Conservation (phyloP, 2,329 filamentous ascomycete species). For the Diaporthe caulivora region DNA sequence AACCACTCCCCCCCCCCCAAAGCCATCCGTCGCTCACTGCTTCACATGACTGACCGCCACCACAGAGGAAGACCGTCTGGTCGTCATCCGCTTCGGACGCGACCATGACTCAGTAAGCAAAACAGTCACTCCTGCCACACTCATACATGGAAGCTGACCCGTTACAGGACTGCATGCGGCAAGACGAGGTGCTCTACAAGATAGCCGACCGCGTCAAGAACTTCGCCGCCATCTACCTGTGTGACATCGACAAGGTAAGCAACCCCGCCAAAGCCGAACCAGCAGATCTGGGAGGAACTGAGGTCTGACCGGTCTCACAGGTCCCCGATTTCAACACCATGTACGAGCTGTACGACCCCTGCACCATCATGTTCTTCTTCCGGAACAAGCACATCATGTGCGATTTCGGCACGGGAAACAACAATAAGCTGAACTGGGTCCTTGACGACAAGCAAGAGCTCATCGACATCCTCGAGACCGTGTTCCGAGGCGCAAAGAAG, state of each 20-base stretch:
- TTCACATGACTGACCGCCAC: background rate
- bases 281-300: no score
- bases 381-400: conserved; percentile 99
- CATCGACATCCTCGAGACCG: conserved; percentile 98
- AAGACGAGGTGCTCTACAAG: conserved; percentile 94
- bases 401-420: conserved; percentile 97
- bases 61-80: conserved; percentile 82
- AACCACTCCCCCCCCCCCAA: no score
- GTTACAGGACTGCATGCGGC: conserved; percentile 78
- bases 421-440: conserved; percentile 98
- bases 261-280: background rate
- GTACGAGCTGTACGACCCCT: conserved; percentile 82
- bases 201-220: conserved; percentile 96
- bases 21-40: conserved; percentile 44
- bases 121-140: background rate
- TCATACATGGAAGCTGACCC: background rate
- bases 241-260: conserved; percentile 77
- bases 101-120: conserved; percentile 63
- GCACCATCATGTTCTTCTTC: conserved; percentile 94
- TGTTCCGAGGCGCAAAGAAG: conserved; percentile 99
- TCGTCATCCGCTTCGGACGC: conserved; percentile 93
- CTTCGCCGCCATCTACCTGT: conserved; percentile 92
- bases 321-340: conserved; percentile 96
- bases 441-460: conserved; percentile 98
- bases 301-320: conserved; percentile 57